Base-by-base conservation (phyloP, 208 protist species). In the Porcisia hertigi region DNA sequence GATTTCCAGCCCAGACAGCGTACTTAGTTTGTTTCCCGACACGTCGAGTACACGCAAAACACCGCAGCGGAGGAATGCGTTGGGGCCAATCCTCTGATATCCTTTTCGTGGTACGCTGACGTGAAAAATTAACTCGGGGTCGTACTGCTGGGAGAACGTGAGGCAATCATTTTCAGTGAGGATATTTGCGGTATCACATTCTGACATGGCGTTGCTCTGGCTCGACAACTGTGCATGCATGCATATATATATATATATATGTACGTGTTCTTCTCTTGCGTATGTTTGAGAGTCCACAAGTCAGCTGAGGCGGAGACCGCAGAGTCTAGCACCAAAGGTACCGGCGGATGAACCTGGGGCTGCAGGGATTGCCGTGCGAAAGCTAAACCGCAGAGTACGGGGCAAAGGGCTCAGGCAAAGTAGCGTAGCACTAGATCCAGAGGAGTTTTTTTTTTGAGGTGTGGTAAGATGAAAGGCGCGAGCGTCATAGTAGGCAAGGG, bases 31-130 rank as follows among this genome's bases (percentile, higher is more conserved):
- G 77, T 97, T 97, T 16, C 84, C 80, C 1, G 83, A 82, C 0
- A 97, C 34, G 71, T 97, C 89, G 9, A 97, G 54, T 2, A 88
- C 74, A 12, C 82, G 76, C 47, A 97, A 72, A 1, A 70, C 63
- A 0, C 43, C 25, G 58, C 89, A 96, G 45, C 75, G 76, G 0
- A 55, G 14, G 25, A 97, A 83, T 0, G 83, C 89, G 36, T 69
- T 75, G 11, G 81, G 3, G 16, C 69, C 80, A 12, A 97, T 73
- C 1, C 52, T 47, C 3, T 45, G n/a, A 1, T 91, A 34, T 5
- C 78, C 69, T 3, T 77, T 55, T 3, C 75, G 49, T 11, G 60
- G 59, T 20, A 97, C 67, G 16, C 54, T 65, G 3, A 83, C 75
- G 36, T 81, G 53, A 52, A 77, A 87, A 9, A 95, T 73, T 12